Evolutionary conservation across 2,329 filamentous ascomycete genomes (phyloP), one percentile per base, ranked within the genome.

Genomic region (Penicillium sp.): DNA sequence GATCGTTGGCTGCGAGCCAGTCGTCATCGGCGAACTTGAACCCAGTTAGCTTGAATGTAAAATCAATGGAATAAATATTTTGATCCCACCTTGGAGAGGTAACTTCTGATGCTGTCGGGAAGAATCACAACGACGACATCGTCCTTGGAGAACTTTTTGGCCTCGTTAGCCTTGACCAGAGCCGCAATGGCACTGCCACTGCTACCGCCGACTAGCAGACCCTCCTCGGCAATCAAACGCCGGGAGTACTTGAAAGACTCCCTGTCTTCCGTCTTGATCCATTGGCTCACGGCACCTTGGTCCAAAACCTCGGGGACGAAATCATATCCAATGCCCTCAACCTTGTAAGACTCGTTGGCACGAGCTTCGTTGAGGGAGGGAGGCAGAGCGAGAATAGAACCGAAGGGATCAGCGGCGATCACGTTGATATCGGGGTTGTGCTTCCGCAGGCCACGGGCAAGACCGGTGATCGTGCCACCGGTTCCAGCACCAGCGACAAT

Each of bases 291-390:
- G 6, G 83, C 73, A 29, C 86, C 75, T 68, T 88, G 90, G 62
- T 94, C 86, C 52, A 99, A 80, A 6, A 99, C 95, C 25, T 97
- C 90, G 7, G 95, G 94, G 56, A 99, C 89, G 73, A 99, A 99
- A 73, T 99, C 94, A 73, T 99, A 99, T 21, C 94, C 94, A 67
- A 99, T 99, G 41, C 94, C 94, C 78, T 99, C 94, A 1, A 99
- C 94, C 79, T 99, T 97, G 80, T 99, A 99, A 1, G 87, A 80
- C 73, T 91, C 86, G 68, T 97, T 93, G 57, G 84, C 82, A 69
- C 87, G 84, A 60, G 90, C 87, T 46, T 90, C 80, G 73, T 99
- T 99, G 63, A 99, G 78, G 6, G 74, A 67, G 62, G 88, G 85
- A 2, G 94, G 94, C 32, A 96, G 68, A 10, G 94, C 94, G 46